Evolutionary conservation across 2,329 filamentous ascomycete genomes (phyloP).

Genomic region (Magnaporthales sp.): DNA sequence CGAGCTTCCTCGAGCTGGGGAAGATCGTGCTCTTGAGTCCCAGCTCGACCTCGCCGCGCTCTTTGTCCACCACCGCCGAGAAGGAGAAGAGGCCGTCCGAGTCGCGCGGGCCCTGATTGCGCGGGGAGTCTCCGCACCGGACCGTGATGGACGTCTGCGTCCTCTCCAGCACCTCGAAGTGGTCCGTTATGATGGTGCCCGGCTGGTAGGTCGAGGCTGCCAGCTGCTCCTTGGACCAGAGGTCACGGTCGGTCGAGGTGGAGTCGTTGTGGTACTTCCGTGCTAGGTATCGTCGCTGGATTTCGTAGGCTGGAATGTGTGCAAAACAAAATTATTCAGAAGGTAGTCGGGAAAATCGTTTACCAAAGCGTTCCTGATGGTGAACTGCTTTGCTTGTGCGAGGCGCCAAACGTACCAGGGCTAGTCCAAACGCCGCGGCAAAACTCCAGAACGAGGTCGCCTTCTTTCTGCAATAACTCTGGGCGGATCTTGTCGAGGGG

Average conservation of each 20-base stretch:
- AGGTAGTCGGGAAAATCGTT: slow-evolving; percentile 1
- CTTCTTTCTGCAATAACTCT: slow-evolving; percentile 52
- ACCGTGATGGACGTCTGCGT: slow-evolving; percentile 51
- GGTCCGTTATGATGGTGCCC: slow-evolving; percentile 58
- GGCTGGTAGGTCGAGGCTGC: slow-evolving; percentile 47
- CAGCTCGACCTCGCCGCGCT: slow-evolving; percentile 52
- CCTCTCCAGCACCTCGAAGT: slow-evolving; percentile 64
- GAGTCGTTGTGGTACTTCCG: slow-evolving; percentile 48
- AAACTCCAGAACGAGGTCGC: slow-evolving; percentile 52
- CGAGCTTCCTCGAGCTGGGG: slow-evolving; percentile 26
- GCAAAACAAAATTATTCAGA: slow-evolving; percentile 7
- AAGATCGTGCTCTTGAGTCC: slow-evolving; percentile 57
- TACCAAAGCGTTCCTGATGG: background rate
- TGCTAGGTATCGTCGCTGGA: slow-evolving; percentile 49
- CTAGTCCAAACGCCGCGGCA: slow-evolving; percentile 61
- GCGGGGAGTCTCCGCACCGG: slow-evolving; percentile 57
- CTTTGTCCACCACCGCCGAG: slow-evolving; percentile 48
- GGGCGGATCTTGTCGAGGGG: slow-evolving; percentile 56
- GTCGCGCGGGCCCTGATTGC: slow-evolving; percentile 43
- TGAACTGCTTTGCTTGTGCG: slow-evolving; percentile 4
- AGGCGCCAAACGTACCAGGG: slow-evolving; percentile 38
- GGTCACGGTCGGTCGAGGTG: slow-evolving; percentile 39
- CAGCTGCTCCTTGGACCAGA: slow-evolving; percentile 52
- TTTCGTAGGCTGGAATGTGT: slow-evolving; percentile 37
- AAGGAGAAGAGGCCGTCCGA: slow-evolving; percentile 62